Conservation (phyloP, 192 early-diverging fungal genomes). For the Rhizoclosmatium globosum region DNA sequence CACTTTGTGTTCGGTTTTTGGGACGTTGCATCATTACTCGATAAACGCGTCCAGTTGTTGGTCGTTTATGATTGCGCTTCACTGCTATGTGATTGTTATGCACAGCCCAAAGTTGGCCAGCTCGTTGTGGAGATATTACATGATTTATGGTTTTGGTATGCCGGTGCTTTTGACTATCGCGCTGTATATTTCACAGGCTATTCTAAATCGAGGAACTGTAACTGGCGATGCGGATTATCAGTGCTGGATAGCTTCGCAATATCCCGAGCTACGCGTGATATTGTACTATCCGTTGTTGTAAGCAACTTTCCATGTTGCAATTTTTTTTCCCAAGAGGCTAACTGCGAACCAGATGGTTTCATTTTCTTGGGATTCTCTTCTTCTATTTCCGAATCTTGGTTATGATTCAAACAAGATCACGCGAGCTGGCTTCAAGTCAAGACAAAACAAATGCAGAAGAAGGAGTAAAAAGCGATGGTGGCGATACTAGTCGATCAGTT, state of each 20-base stretch:
- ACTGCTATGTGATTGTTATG: neutral
- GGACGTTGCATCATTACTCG: neutral
- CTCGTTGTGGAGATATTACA: neutral
- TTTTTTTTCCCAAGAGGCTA: too few relatives aligned
- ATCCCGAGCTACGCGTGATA: neutral
- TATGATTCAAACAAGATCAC: too few relatives aligned
- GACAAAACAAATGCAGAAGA: too few relatives aligned
- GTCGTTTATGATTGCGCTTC: neutral
- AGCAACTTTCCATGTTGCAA: too few relatives aligned
- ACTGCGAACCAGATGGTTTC: too few relatives aligned
- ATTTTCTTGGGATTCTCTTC: too few relatives aligned
- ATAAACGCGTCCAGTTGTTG: neutral
- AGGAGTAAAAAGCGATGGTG: too few relatives aligned
- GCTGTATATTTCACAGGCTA: neutral
- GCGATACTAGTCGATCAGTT: too few relatives aligned
- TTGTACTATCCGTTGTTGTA: constrained; percentile 1
- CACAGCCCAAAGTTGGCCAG: neutral
- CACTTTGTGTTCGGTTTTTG: neutral
- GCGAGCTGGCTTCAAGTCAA: too few relatives aligned
- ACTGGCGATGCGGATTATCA: constrained; percentile 7
- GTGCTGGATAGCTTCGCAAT: constrained; percentile 9
- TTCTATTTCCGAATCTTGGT: too few relatives aligned
- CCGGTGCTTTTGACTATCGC: neutral
- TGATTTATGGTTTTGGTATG: constrained; percentile 1
- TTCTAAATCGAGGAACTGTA: neutral